Conservation (phyloP, 192 early-diverging fungal species). For the Umbelopsis vinacea region DNA sequence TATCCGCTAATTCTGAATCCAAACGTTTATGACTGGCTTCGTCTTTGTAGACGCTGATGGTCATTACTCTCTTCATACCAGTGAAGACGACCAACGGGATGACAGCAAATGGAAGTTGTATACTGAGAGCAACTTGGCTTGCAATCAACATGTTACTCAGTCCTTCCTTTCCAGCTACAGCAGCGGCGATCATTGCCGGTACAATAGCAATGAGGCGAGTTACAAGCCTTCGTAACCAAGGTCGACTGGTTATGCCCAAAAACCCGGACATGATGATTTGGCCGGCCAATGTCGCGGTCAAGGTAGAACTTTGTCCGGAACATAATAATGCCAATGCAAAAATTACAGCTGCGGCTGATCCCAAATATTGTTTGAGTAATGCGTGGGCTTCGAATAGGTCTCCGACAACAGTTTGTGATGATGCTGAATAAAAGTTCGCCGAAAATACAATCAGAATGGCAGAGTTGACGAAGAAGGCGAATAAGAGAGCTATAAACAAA, state of each 20-base stretch:
- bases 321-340: conserved; percentile 81
- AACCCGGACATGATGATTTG: conserved; percentile 87
- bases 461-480: conserved; percentile 78
- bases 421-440: conserved; percentile 69
- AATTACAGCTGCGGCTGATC: conserved; percentile 61
- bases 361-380: conserved; percentile 63
- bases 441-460: conserved; percentile 81
- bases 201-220: conserved; percentile 75
- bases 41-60: conserved; percentile 1
- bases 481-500: conserved; percentile 65
- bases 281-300: conserved; percentile 87
- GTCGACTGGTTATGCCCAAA: conserved; percentile 59
- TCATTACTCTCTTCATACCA: conserved; percentile 56
- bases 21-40: not conserved
- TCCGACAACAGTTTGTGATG: conserved; percentile 45
- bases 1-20: not conserved
- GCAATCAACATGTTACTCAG: conserved; percentile 67
- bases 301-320: conserved; percentile 76
- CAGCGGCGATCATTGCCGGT: conserved; percentile 70
- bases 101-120: conserved; percentile 85
- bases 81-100: conserved; percentile 79
- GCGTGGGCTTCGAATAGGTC: conserved; percentile 71
- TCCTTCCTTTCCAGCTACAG: conserved; percentile 64
- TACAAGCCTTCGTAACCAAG: conserved; percentile 72
- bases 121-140: conserved; percentile 76